Evolutionary conservation across 352 stramenopile genomes (phyloP).

Genomic region (Globisporangium irregulare): DNA sequence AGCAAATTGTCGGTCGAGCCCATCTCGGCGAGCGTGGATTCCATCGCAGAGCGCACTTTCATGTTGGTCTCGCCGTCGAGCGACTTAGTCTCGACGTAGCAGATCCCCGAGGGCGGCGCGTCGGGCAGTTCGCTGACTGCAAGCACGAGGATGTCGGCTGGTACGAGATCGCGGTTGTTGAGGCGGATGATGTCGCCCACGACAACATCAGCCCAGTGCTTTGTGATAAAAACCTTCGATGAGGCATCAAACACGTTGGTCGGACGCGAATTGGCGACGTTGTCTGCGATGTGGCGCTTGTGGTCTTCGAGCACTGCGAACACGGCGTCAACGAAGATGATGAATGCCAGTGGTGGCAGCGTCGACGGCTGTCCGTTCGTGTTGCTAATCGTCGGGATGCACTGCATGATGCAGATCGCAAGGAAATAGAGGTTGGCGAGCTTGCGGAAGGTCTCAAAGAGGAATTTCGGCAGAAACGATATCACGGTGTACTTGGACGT

Average conservation of each 20-base stretch:
- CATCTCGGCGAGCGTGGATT: constrained; percentile 59
- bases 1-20: constrained; percentile 37
- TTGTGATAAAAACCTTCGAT: constrained; percentile 44
- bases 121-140: constrained; percentile 65
- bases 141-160: constrained; percentile 84
- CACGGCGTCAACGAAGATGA: constrained; percentile 88
- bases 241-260: constrained; percentile 57
- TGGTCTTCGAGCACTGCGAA: constrained; percentile 88
- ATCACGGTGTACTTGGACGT: constrained; percentile 91
- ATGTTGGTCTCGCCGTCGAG: constrained; percentile 93
- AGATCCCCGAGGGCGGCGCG: constrained; percentile 65
- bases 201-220: constrained; percentile 75
- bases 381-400: constrained; percentile 89
- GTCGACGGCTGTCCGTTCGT: constrained; percentile 85
- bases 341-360: constrained; percentile 86
- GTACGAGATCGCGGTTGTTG: constrained; percentile 77
- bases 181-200: constrained; percentile 86
- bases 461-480: constrained; percentile 89
- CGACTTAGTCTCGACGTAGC: constrained; percentile 87
- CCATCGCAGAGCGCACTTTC: constrained; percentile 85
- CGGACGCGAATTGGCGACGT: constrained; percentile 69
- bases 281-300: constrained; percentile 83
- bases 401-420: constrained; percentile 85
- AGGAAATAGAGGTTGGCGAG: constrained; percentile 94
- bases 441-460: constrained; percentile 90